A percentile compares a stretch with the other conserved stretches of the same genome.
phyloP scores from a whole-genome alignment of 768 basidiomycete species.

The Mycena latifolia region DNA sequence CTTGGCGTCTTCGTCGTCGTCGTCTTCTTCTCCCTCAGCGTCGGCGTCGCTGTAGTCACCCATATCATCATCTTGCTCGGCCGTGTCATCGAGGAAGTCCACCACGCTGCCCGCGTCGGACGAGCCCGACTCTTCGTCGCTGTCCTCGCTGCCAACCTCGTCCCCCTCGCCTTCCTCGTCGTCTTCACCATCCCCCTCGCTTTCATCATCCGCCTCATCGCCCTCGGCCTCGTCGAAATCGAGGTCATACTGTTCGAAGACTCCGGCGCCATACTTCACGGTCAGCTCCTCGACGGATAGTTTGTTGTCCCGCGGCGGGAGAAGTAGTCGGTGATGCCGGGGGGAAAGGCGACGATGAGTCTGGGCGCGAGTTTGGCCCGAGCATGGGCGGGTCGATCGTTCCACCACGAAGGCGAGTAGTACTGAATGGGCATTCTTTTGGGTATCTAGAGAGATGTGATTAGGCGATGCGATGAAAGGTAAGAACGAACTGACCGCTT shows the following conservation, averaged over 20 bases:
- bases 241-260: constrained; percentile 19
- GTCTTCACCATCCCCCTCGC: background rate
- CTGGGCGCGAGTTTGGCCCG: constrained; percentile 9
- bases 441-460: background rate
- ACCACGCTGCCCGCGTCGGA: constrained; percentile 14
- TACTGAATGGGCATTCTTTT: constrained; percentile 29
- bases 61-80: constrained; percentile 6
- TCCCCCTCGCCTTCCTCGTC: constrained; percentile 5
- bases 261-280: constrained; percentile 11
- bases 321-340: constrained; percentile 12
- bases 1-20: background rate
- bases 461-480: background rate
- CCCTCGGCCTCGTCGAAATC: background rate
- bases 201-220: constrained; percentile 7
- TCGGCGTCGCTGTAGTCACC: background rate
- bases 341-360: too few relatives aligned
- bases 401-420: constrained; percentile 12
- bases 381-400: constrained; percentile 10
- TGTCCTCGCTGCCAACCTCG: constrained; percentile 15
- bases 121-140: constrained; percentile 8
- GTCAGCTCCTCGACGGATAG: constrained; percentile 4
- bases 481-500: background rate
- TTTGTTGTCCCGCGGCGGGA: background rate
- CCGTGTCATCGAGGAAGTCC: constrained; percentile 8
- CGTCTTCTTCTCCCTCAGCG: background rate